Evolutionary conservation across 805 yeast genomes (phyloP).

Genomic region (Osmozyma mogii): DNA sequence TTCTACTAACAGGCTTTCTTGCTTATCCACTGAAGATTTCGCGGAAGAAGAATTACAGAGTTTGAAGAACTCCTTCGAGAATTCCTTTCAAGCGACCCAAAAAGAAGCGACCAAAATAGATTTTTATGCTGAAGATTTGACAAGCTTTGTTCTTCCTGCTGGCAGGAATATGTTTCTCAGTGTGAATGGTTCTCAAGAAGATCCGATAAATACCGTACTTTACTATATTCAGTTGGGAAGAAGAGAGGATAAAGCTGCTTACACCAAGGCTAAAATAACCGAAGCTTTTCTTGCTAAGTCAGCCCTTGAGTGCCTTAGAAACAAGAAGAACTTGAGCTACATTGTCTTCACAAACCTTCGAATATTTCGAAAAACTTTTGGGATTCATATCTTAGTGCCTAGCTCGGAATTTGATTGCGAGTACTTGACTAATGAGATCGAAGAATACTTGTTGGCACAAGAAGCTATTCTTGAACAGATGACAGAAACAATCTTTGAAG

Average conservation of each 20-base stretch:
- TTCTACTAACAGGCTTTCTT: slow-evolving; percentile 25
- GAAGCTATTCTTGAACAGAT: slow-evolving; percentile 36
- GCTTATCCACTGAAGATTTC: slow-evolving; percentile 30
- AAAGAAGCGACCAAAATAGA: too few species aligned
- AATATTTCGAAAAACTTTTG: slow-evolving; percentile 42
- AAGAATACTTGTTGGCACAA: slow-evolving; percentile 36
- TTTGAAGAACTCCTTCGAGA: too few species aligned
- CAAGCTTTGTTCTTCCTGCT: too few species aligned
- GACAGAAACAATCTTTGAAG: slow-evolving; percentile 21
- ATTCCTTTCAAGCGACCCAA: too few species aligned
- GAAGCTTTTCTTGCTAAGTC: slow-evolving; percentile 39
- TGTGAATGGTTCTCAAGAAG: too few species aligned
- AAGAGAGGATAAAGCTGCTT: slow-evolving; percentile 24
- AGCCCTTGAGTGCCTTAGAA: slow-evolving; percentile 42
- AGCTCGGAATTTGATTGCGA: slow-evolving; percentile 39
- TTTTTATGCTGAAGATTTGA: too few species aligned
- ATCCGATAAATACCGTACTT: slow-evolving; percentile 45
- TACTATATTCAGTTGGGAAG: slow-evolving; percentile 52
- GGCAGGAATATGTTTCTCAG: too few species aligned
- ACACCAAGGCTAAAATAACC: slow-evolving; percentile 38
- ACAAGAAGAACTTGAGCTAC: slow-evolving; percentile 55
- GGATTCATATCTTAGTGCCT: slow-evolving; percentile 51
- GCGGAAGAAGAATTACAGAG: slow-evolving; percentile 2
- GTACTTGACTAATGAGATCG: slow-evolving; percentile 37
- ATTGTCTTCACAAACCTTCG: slow-evolving; percentile 51